Evolutionary conservation across 179 eudicot genomes (phyloP), one percentile per base, ranked within the genome.

Genomic region (Carnegiea gigantea): DNA sequence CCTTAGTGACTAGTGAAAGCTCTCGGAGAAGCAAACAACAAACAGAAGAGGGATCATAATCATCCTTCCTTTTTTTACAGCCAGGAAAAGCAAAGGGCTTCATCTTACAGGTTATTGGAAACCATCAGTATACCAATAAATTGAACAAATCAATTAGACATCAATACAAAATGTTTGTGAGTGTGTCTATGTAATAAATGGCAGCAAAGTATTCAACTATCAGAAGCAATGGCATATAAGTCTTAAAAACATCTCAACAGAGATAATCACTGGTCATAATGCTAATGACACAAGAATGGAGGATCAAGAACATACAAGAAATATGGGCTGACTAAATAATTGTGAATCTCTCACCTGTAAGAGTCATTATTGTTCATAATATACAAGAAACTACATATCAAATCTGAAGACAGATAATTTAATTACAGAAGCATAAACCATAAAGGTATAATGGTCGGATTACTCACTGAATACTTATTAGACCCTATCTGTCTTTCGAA

Each of bases 401-500:
- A 49, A 53, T 68, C 24, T 75, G 21, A 44, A 17, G 67, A 60
- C 64, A 80, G 53, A 23, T n/a, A 38, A 77, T 51, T 30, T 28
- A 77, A 59, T 3, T 28, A 48, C 62, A 76, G 24, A 84, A 48
- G 36, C 18, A 57, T 64, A 28, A 38, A 76, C 6, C 72, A 17
- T 17, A 78, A 78, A 28, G 67, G 12, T 43, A 78, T 40, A 20
- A 33, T 21, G 14, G 12, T 48, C 44, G 23, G 12, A 77, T 72
- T 9, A 88, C 98, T 93, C 85, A 96, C 99, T 30, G 98, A 90
- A 82, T 92, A 93, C 84, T 96, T 96, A 78, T 96, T 96, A 15
- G 99, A 96, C 77, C 99, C 98, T 79, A 96, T 94, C 82, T 96
- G 99, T 85, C 99, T 92, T 90, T 96, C 99, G 81, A 96, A 96